These are phyloP conservation scores for Rhododendron williamsianum DNA, from an alignment of 148 eudicot species.

Conservation along the genomic window DNA sequence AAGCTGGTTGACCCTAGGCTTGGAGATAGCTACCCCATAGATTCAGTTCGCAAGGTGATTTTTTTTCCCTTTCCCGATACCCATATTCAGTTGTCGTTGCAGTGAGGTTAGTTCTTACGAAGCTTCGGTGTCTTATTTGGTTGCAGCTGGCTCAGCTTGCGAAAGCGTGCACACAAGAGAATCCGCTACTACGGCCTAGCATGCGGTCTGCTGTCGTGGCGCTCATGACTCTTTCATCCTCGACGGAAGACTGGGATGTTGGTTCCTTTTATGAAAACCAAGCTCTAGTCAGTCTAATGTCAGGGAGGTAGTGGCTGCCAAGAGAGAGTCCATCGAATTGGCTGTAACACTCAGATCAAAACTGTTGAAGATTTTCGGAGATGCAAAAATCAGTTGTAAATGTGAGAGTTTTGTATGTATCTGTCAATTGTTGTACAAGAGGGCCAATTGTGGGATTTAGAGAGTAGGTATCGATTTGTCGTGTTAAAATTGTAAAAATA, in stretches of 20 bases:
- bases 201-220: slow-evolving; percentile 74
- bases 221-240: slow-evolving; percentile 52
- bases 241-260: slow-evolving; percentile 60
- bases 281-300: slow-evolving; percentile 42
- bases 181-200: slow-evolving; percentile 56
- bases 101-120: not conserved
- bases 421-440: not conserved
- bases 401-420: not conserved
- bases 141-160: slow-evolving; percentile 59
- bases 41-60: slow-evolving; percentile 42
- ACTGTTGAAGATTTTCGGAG: too few relatives aligned
- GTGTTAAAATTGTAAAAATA: not conserved
- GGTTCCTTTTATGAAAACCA: slow-evolving; percentile 47
- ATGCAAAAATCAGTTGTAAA: not conserved
- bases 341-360: not conserved
- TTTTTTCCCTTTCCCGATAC: not conserved
- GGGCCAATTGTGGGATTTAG: not conserved
- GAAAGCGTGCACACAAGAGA: slow-evolving; percentile 66
- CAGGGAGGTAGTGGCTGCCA: slow-evolving; percentile 45
- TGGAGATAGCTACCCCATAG: slow-evolving; percentile 56
- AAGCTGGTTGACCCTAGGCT: slow-evolving; percentile 73
- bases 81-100: not conserved
- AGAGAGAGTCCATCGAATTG: not conserved
- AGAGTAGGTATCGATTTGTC: not conserved
- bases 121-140: not conserved